Percentiles rank a stretch among this genome's conserved stretches.
phyloP scores from a whole-genome alignment of 2,329 filamentous ascomycete species.

The Monosporascus sp. region DNA sequence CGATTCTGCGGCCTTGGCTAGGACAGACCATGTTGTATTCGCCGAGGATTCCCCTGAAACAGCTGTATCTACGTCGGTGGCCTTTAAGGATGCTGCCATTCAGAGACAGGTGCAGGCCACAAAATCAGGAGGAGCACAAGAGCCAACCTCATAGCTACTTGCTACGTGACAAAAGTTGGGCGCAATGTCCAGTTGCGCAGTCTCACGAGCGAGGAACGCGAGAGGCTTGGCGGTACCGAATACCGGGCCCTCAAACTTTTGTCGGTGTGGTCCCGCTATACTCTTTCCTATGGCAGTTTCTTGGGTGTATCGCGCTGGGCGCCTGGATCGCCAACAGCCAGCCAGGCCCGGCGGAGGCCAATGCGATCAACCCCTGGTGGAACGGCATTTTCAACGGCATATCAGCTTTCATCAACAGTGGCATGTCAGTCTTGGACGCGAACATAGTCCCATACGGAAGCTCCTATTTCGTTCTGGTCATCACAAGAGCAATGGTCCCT shows the following conservation, averaged over 20 bases:
- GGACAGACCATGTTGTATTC: slow-evolving; percentile 18
- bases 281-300: slow-evolving; percentile 43
- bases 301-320: slow-evolving; percentile 42
- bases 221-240: slow-evolving; percentile 57
- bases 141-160: slow-evolving; percentile 25
- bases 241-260: slow-evolving; percentile 58
- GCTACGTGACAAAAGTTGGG: slow-evolving; percentile 31
- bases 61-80: slow-evolving; percentile 15
- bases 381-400: slow-evolving; percentile 62
- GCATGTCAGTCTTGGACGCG: slow-evolving; percentile 61
- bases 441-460: slow-evolving; percentile 59
- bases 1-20: neutral
- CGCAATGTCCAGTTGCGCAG: slow-evolving; percentile 22
- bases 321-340: slow-evolving; percentile 54
- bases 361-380: slow-evolving; percentile 64
- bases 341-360: slow-evolving; percentile 41
- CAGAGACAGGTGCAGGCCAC: slow-evolving; percentile 11
- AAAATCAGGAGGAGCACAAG: slow-evolving; percentile 4
- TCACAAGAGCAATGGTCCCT: slow-evolving; percentile 53
- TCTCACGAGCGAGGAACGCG: slow-evolving; percentile 25
- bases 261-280: slow-evolving; percentile 57
- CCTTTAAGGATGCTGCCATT: slow-evolving; percentile 6
- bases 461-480: slow-evolving; percentile 44
- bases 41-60: slow-evolving; percentile 10
- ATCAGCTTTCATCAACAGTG: slow-evolving; percentile 67